These are phyloP conservation scores for Nakazawaea holstii DNA, from an alignment of 805 yeast genomes.

Conservation along the genomic window DNA sequence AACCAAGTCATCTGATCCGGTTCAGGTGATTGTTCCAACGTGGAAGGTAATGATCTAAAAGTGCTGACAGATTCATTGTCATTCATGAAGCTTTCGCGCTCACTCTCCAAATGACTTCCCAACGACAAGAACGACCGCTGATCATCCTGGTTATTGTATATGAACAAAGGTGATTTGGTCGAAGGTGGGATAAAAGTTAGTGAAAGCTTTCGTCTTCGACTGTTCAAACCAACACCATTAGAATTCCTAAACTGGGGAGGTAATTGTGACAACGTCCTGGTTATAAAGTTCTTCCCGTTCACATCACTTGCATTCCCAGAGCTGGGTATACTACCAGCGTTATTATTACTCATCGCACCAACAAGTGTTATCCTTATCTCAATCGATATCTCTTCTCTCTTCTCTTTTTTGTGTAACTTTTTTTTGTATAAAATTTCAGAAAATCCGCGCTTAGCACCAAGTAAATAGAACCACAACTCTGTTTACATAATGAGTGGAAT, in stretches of 20 bases:
- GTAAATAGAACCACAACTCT: no score
- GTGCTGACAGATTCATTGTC: constrained; percentile 28
- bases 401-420: neutral
- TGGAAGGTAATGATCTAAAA: constrained; percentile 30
- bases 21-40: constrained; percentile 24
- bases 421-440: neutral
- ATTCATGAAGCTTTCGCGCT: constrained; percentile 16
- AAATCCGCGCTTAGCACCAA: neutral
- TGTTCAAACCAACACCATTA: constrained; percentile 24
- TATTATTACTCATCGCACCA: neutral
- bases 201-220: constrained; percentile 28
- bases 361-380: neutral
- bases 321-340: neutral
- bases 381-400: neutral
- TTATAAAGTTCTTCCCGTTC: constrained; percentile 10
- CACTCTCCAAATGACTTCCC: constrained; percentile 23
- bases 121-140: constrained; percentile 30
- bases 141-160: constrained; percentile 26
- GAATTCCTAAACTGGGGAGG: constrained; percentile 21
- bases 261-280: constrained; percentile 19
- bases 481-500: no score
- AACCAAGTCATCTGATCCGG: constrained; percentile 30
- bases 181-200: constrained; percentile 32
- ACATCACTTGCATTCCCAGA: neutral
- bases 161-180: constrained; percentile 29